Percentiles rank a stretch among this genome's conserved stretches.
phyloP scores from a whole-genome alignment of 768 basidiomycete species.

The Suillus subaureus region DNA sequence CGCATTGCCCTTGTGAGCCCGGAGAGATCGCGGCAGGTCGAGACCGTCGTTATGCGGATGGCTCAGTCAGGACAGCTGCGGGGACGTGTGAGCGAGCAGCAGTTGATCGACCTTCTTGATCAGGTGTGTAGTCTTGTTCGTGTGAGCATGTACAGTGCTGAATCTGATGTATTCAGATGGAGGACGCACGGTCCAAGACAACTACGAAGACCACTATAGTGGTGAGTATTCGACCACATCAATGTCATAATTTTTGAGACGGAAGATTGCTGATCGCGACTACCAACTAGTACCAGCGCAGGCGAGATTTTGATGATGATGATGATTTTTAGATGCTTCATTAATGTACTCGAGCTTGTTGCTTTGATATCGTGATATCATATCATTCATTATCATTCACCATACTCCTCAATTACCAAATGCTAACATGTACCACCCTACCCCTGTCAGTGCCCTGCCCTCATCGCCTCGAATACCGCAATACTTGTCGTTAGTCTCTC shows the following conservation, averaged over 20 bases:
- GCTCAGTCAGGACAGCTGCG: constrained; percentile 82
- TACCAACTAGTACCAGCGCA: constrained; percentile 55
- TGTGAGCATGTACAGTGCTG: background rate
- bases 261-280: constrained; percentile 7
- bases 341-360: background rate
- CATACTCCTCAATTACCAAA: background rate
- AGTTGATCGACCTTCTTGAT: constrained; percentile 83
- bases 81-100: constrained; percentile 74
- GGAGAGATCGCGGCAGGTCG: constrained; percentile 78
- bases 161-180: constrained; percentile 43
- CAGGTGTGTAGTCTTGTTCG: constrained; percentile 53
- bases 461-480: background rate
- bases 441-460: background rate
- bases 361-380: background rate
- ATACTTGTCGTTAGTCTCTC: too few relatives aligned
- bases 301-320: constrained; percentile 69
- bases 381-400: constrained; percentile 1
- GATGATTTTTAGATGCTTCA: constrained; percentile 46
- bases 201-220: constrained; percentile 59
- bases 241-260: constrained; percentile 5
- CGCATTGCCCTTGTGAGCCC: constrained; percentile 88
- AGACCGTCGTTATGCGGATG: constrained; percentile 77
- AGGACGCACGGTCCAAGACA: constrained; percentile 51
- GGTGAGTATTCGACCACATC: constrained; percentile 34
- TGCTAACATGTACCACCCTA: background rate